Base-by-base conservation (phyloP, 2,329 filamentous ascomycete genomes). In the Colletotrichum siamense region DNA sequence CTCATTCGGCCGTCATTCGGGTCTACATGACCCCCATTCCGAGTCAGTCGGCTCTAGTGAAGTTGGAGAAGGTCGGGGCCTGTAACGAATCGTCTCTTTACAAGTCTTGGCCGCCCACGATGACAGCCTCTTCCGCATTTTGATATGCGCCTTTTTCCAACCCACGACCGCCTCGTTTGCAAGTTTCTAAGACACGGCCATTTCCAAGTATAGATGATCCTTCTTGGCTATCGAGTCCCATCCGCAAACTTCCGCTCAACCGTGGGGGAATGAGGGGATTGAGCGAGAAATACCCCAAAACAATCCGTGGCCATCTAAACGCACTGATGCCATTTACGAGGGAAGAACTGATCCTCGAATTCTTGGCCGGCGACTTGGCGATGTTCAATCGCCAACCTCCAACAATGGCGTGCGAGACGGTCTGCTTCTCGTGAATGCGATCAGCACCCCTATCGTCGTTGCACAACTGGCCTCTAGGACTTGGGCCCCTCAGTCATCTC, bases 111-210 rank as follows among this genome's bases (percentile, higher is more conserved):
- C 70, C 34, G 34, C 61, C 64, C 24, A 15, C 49, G 61, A 59
- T 44, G 36, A 73, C 65, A 61, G 32, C 28, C 22, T 59, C 55
- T 61, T 32, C 61, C 30, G 55, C 24, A 55, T 69, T 24, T 44
- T 44, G 55, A 64, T 67, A 71, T 77, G 71, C 71, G 75, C 52
- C 59, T 75, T 77, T 75, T 77, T 62, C 30, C 39, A 59, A 49
- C 64, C 44, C 22, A 69, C 71, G 64, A 64, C 70, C 74, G 59
- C 74, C 73, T 76, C 72, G 55, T 76, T 74, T 69, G 39, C 24
- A 22, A 69, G 59, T 59, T 16, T 64, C 39, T 59, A 67, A 71
- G 75, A 75, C 75, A 77, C 34, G 52, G 66, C 66, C 49, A 65
- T 62, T 52, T 65, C 65, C 71, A 73, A 61, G 72, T 70, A 74